Conservation (phyloP, 495 filamentous ascomycete species). For the Trichocladium antarcticum region DNA sequence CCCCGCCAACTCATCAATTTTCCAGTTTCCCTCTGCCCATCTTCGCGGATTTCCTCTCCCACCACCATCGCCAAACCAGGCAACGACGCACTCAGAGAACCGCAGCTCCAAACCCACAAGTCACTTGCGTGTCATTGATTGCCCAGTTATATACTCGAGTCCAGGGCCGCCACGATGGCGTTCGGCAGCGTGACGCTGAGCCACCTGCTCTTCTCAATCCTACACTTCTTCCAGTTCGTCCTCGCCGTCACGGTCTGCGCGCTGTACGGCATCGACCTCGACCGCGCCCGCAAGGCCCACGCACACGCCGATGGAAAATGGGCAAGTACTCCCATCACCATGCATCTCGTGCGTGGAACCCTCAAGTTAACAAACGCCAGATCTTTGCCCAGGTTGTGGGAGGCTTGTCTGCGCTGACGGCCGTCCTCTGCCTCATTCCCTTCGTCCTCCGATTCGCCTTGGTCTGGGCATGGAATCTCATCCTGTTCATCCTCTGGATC, state of each 20-base stretch:
- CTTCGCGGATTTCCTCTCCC: too few species aligned
- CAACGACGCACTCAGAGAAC: too few species aligned
- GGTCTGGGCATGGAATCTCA: constrained; percentile 55
- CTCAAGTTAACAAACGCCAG: constrained; percentile 24
- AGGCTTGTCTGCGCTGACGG: constrained; percentile 48
- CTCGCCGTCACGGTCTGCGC: constrained; percentile 64
- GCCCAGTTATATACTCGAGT: background rate
- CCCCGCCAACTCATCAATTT: too few species aligned
- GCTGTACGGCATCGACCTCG: constrained; percentile 65
- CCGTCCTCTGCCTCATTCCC: constrained; percentile 52
- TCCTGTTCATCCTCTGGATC: constrained; percentile 67
- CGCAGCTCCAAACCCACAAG: too few species aligned
- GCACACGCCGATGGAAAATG: constrained; percentile 52
- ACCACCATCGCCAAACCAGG: too few species aligned
- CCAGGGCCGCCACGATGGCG: constrained; percentile 22
- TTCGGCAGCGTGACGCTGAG: constrained; percentile 24
- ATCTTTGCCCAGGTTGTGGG: constrained; percentile 61
- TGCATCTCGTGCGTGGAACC: too few species aligned
- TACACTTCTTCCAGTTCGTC: constrained; percentile 62
- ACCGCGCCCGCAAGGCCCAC: constrained; percentile 42
- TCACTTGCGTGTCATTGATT: background rate
- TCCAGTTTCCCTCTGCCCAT: too few species aligned
- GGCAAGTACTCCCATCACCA: constrained; percentile 30
- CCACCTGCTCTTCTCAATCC: constrained; percentile 38
- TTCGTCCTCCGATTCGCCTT: constrained; percentile 44